Base-by-base conservation (phyloP, 2,329 filamentous ascomycete genomes). In the Pleoardoris graminearum region DNA sequence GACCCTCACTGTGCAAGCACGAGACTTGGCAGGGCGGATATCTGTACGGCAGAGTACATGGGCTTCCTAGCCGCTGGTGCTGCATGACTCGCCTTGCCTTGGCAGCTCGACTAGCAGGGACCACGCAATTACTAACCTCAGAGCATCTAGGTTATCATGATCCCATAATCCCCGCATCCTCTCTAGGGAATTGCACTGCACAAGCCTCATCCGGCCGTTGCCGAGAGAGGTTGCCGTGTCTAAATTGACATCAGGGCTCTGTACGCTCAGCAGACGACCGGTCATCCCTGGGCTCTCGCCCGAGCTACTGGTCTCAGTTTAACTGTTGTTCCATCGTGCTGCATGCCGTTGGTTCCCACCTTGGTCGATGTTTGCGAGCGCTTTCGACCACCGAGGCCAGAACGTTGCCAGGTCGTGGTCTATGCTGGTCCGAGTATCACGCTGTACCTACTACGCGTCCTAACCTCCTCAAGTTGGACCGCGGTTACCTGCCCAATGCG, bases 121-220 rank as follows among this genome's bases (percentile, higher is more conserved):
- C 46, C 33, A 27, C 47, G 35, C 22, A 50, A 63, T 69, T 67
- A 68, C 60, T 62, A 67, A 67, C 58, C 17, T 51, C 36, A 47
- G 21, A 50, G 53, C 51, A 54, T 66, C 63, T 66, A 46, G 65
- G 49, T 60, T 59, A 51, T 30, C 36, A 33, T 37, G 38, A 45
- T 60, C 23, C 55, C 47, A 55, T 62, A 63, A 63, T 60, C 21
- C 43, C 22, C 12, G 29, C 58, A 53, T 38, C 30, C 45, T 41
- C 57, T 53, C 33, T 7, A 36, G 37, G 38, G 37, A 43, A 43
- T 50, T 38, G 12, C 16, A 47, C 41, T 54, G 46, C 19, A 49
- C 46, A 55, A 22, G 48, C 50, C 46, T 56, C 54, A 35, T 57
- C 16, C 44, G 17, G 22, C 37, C 33, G 37, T 19, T 37, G 33